Conservation (phyloP, 2,329 filamentous ascomycete genomes). For the Tolypocladium amazonense region DNA sequence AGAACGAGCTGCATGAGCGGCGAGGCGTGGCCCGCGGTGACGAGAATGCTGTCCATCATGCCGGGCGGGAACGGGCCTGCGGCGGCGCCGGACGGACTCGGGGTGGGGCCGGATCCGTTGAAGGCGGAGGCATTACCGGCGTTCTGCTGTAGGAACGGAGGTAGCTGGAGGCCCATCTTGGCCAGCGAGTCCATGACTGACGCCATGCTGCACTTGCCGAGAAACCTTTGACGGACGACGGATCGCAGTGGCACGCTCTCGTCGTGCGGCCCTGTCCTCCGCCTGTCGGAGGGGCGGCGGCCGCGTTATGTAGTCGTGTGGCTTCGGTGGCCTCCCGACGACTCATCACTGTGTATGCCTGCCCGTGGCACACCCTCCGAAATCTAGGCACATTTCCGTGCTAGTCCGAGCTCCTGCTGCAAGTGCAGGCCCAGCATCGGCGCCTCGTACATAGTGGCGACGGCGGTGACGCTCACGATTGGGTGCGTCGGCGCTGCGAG, state of each 20-base stretch:
- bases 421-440: neutral
- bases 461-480: neutral
- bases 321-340: neutral
- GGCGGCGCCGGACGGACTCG: neutral
- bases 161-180: constrained; percentile 13
- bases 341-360: neutral
- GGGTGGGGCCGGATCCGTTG: constrained; percentile 11
- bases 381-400: neutral
- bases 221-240: neutral
- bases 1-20: constrained; percentile 30
- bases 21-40: constrained; percentile 31
- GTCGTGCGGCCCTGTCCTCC: neutral
- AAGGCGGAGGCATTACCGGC: constrained; percentile 8
- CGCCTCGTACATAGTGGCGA: neutral
- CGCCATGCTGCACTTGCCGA: neutral
- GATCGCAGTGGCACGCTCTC: neutral
- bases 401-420: neutral
- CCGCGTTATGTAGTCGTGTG: neutral
- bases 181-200: constrained; percentile 14
- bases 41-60: constrained; percentile 33
- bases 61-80: constrained; percentile 13
- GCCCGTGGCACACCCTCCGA: neutral
- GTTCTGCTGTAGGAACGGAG: constrained; percentile 14
- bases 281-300: neutral
- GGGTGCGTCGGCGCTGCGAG: neutral